Conservation (phyloP, 331 rosid genomes). For the Arachis monticola region DNA sequence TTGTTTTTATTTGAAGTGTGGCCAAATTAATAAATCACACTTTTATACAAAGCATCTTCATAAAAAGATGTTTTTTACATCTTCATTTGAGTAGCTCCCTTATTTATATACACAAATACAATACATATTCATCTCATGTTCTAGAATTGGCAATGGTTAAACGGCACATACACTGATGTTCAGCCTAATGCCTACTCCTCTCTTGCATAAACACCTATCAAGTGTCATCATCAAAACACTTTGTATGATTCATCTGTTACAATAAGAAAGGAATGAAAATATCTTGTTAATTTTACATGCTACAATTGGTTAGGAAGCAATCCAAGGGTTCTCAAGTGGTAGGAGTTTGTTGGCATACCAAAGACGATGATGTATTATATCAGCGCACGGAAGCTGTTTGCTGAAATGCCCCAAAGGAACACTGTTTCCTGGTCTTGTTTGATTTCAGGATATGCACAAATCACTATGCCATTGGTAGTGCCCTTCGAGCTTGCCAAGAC, state of each 20-base stretch:
- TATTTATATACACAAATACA: not conserved
- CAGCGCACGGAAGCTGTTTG: conserved; percentile 62
- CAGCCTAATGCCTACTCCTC: no score
- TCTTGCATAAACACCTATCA: not conserved
- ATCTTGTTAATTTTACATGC: not conserved
- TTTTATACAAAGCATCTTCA: no score
- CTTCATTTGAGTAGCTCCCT: no score
- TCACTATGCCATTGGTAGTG: conserved; percentile 74
- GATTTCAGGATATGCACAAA: conserved; percentile 74
- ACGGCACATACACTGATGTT: conserved; percentile 5
- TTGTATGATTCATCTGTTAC: not conserved
- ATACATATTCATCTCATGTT: conserved; percentile 1
- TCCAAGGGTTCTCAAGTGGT: conserved; percentile 9
- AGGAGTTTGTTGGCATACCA: conserved; percentile 79
- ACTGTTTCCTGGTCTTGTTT: conserved; percentile 84
- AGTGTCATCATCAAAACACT: not conserved
- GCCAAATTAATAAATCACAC: no score
- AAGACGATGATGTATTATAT: conserved; percentile 70
- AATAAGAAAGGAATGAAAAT: not conserved
- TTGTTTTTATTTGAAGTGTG: no score
- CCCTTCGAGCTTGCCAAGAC: conserved; percentile 80
- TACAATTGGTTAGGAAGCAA: not conserved
- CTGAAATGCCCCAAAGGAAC: conserved; percentile 75
- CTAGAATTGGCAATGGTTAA: conserved; percentile 21
- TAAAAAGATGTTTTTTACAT: no score